phyloP scores from a whole-genome alignment of 345 rosid species.

The Corchorus capsularis region DNA sequence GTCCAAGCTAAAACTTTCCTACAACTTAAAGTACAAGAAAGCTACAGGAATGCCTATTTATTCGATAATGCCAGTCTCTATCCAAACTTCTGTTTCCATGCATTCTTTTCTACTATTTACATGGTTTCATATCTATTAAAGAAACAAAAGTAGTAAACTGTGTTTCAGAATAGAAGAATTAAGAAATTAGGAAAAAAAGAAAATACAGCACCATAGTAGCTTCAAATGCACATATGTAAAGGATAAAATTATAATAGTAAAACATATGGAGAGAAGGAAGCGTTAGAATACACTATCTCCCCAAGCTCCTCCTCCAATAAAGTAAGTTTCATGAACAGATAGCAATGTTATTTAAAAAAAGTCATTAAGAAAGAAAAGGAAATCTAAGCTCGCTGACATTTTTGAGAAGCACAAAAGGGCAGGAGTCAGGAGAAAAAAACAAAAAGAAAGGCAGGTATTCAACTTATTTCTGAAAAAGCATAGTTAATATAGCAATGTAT shows the following conservation, averaged over 20 bases:
- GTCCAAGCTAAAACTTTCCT: too few species aligned
- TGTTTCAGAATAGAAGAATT: neutral
- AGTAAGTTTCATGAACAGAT: neutral
- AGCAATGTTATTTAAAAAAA: neutral
- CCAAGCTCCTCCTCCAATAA: conserved; percentile 4
- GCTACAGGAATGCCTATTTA: neutral
- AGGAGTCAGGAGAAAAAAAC: neutral
- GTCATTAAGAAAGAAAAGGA: conserved; percentile 2
- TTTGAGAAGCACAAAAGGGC: neutral
- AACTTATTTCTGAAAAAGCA: neutral
- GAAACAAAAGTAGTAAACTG: neutral
- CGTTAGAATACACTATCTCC: neutral
- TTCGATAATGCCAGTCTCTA: neutral
- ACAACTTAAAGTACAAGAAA: neutral
- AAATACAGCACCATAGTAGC: neutral
- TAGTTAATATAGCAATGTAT: neutral
- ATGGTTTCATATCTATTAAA: neutral
- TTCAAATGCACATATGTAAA: neutral
- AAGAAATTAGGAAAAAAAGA: neutral
- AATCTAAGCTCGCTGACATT: neutral
- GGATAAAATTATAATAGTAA: conserved; percentile 1
- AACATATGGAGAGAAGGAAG: neutral
- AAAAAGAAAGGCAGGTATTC: neutral
- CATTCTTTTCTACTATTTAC: neutral
- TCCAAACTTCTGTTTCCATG: neutral